Evolutionary conservation across 2,329 filamentous ascomycete species (phyloP), one percentile per base, ranked within the genome.

Genomic region (Tolypocladium guangdongense): DNA sequence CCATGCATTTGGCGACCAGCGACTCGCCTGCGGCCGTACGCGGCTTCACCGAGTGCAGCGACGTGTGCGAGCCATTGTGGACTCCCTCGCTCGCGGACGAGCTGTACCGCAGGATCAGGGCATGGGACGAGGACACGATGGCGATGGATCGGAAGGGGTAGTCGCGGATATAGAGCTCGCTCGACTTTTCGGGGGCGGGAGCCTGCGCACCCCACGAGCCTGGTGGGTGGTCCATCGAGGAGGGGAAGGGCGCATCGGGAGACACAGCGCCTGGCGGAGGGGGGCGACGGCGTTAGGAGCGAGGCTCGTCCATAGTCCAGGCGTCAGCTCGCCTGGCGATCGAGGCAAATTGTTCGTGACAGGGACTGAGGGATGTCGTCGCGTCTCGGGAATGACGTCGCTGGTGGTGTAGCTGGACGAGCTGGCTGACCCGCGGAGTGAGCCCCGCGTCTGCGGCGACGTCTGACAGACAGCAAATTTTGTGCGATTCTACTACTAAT

Each of bases 111-210:
- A 97, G 88, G 59, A 96, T 86, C 61, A 97, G 78, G 64, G 86
- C 87, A 69, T 95, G 86, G 22, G 84, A 81, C 41, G 84, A 74
- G 33, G 90, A 91, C 38, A 86, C 86, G 59, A 97, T 84, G 59
- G 90, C 90, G 67, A 97, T 90, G 59, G 90, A 87, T 59, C 92
- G 88, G 67, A 90, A 83, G 60, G 90, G 90, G 65, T 89, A 83
- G 66, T 96, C 90, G 73, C 87, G 87, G 68, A 95, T 84, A 63
- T 93, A 81, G 56, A 96, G 83, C 63, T 86, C 86, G 71, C 90
- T 86, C 54, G 85, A 81, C 74, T 77, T 80, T 55, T 82, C 78
- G 57, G 73, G 70, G 46, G 76, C 72, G 16, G 75, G 74, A 59
- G 74, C 65, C 62, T 77, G 72, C 55, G 74, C 69, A 57, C 64